A percentile compares a stretch with the other conserved stretches of the same genome.
Evolutionary conservation across 2,329 filamentous ascomycete species (phyloP).

Genomic region (Diaporthe vaccinii): DNA sequence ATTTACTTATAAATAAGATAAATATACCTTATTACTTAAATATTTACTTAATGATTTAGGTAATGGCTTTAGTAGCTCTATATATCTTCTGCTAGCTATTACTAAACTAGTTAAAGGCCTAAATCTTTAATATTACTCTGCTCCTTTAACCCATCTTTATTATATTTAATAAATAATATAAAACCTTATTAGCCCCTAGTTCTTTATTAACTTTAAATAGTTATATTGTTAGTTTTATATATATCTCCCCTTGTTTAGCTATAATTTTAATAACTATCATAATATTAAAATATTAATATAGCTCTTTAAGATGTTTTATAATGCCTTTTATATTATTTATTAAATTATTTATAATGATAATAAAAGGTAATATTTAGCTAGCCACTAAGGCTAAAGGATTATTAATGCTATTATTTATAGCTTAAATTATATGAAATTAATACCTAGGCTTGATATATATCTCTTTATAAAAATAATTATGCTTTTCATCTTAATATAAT

Average conservation of each 20-base stretch:
- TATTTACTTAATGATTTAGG: background rate
- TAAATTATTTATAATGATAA: background rate
- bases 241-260: background rate
- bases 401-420: background rate
- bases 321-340: background rate
- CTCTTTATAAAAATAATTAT: background rate
- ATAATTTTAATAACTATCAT: background rate
- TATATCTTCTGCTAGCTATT: background rate
- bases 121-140: background rate
- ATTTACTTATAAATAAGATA: background rate
- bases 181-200: background rate
- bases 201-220: background rate
- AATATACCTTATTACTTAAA: background rate
- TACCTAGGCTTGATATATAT: background rate
- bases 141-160: background rate
- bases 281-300: background rate
- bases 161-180: background rate
- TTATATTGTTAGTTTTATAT: background rate
- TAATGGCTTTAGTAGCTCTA: background rate
- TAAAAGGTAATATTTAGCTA: background rate
- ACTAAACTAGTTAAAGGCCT: background rate
- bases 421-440: background rate
- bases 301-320: background rate
- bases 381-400: background rate
- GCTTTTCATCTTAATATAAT: background rate